These are phyloP conservation scores for Psilocybe cubensis DNA, from an alignment of 768 basidiomycete genomes.

Conservation along the genomic window DNA sequence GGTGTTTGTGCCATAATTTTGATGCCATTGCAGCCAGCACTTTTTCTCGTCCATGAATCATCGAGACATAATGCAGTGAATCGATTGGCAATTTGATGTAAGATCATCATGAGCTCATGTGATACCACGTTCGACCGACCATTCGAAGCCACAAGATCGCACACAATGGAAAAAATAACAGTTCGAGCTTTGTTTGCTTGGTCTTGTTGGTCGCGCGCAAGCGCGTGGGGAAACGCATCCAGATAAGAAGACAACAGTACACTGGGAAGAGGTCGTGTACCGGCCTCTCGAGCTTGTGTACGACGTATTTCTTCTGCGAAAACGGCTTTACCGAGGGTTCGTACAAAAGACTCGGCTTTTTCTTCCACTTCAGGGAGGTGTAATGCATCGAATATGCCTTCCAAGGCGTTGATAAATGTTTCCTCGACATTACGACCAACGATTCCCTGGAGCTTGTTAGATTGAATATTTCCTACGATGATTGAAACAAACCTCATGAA, in stretches of 20 bases:
- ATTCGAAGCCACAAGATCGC: constrained; percentile 65
- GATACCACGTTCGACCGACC: constrained; percentile 46
- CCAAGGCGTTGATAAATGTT: constrained; percentile 68
- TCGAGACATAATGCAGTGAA: constrained; percentile 90
- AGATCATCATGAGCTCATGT: constrained; percentile 63
- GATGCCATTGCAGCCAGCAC: constrained; percentile 88
- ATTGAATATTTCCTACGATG: not conserved
- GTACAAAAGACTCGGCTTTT: constrained; percentile 71
- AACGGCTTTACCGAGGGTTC: constrained; percentile 68
- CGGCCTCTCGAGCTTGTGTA: constrained; percentile 54
- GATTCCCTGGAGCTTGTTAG: constrained; percentile 54
- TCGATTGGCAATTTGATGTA: constrained; percentile 83
- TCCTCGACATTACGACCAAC: constrained; percentile 74
- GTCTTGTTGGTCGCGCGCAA: constrained; percentile 66
- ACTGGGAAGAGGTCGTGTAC: constrained; percentile 57
- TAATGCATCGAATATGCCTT: constrained; percentile 79
- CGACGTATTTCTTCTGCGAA: constrained; percentile 78
- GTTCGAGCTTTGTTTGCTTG: constrained; percentile 64
- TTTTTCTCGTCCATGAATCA: constrained; percentile 87
- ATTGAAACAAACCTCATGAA: constrained; percentile 66
- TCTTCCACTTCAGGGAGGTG: constrained; percentile 70
- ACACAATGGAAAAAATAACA: constrained; percentile 64
- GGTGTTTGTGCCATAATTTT: constrained; percentile 75
- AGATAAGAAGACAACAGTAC: constrained; percentile 69
- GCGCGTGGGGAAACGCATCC: constrained; percentile 78